Evolutionary conservation across 805 yeast genomes (phyloP), one percentile per base, ranked within the genome.

Genomic region (Pichia scutulata): DNA sequence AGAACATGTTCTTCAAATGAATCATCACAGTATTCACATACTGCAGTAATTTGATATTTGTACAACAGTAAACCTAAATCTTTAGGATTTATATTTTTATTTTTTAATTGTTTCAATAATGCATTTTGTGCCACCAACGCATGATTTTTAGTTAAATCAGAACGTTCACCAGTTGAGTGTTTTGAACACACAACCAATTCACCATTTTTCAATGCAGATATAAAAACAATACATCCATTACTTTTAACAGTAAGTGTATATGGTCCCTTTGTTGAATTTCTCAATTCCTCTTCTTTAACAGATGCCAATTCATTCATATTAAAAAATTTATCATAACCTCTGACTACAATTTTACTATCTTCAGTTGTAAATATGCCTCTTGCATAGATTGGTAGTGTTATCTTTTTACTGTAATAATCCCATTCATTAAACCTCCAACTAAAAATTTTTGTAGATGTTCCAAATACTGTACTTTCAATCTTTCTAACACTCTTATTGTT

Each of bases 271-370:
- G 93, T 83, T 30, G 71, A 58, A 0, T 56, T 44, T n/a, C 60
- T 57, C 5, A 89, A 61, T 57, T 63, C 60, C 0, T 66, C 67
- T 71, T 80, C 73, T 52, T 71, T 75, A 0, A 95, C 84, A 7
- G 55, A 55, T 0, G 67, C 55, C 1, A 76, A 73, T 63, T 93
- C 99, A 54, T 73, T 78, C 4, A 89, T 71, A 61, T 86, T 92
- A 76, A 89, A 93, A 66, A 93, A 93, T 68, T 93, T 93, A 66
- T 93, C 93, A 64, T 93, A 93, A 0, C 99, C 99, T 57, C 99
- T 71, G 1, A 83, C 81, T 2, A 80, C 81, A 22, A 93, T 84
- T n/a, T 25, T 19, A 12, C 52, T 57, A n/a, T 62, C 55, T 1
- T 53, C 58, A 1, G 58, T 56, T 0, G 80, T 85, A 65, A 92